Conservation (phyloP, 768 basidiomycete genomes). For the Lanmaoa pseudosensibilis region DNA sequence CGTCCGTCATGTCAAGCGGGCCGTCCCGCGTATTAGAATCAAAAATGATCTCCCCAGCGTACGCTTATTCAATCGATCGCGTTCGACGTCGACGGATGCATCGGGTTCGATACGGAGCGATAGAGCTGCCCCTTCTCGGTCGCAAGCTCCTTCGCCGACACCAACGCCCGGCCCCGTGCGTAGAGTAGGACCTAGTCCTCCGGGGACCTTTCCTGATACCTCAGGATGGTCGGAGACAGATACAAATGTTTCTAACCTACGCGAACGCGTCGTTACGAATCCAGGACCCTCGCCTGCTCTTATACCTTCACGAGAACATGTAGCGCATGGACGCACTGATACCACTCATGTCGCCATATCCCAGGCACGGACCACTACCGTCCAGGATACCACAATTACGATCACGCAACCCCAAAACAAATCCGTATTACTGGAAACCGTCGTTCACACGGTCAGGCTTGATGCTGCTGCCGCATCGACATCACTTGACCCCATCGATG, state of each 20-base stretch:
- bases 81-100: constrained; percentile 15
- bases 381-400: constrained; percentile 10
- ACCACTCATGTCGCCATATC: constrained; percentile 8
- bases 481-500: constrained; percentile 6
- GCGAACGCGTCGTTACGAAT: constrained; percentile 11
- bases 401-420: constrained; percentile 14
- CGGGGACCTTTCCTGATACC: constrained; percentile 27
- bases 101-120: constrained; percentile 32
- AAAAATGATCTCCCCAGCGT: constrained; percentile 34
- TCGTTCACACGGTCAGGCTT: not conserved
- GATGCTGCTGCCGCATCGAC: not conserved
- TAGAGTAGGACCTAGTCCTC: constrained; percentile 27
- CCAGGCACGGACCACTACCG: not conserved
- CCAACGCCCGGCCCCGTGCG: constrained; percentile 21
- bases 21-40: constrained; percentile 33
- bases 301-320: constrained; percentile 26
- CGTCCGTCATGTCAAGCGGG: constrained; percentile 31
- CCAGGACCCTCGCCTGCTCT: constrained; percentile 29
- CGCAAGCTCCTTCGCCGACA: constrained; percentile 19
- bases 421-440: constrained; percentile 3
- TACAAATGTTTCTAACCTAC: constrained; percentile 24
- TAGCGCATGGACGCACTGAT: constrained; percentile 11
- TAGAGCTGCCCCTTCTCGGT: constrained; percentile 30
- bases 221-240: constrained; percentile 35
- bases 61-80: constrained; percentile 23